Evolutionary conservation across 306 rosid species (phyloP), one percentile per base, ranked within the genome.

Genomic region (Cercis canadensis): DNA sequence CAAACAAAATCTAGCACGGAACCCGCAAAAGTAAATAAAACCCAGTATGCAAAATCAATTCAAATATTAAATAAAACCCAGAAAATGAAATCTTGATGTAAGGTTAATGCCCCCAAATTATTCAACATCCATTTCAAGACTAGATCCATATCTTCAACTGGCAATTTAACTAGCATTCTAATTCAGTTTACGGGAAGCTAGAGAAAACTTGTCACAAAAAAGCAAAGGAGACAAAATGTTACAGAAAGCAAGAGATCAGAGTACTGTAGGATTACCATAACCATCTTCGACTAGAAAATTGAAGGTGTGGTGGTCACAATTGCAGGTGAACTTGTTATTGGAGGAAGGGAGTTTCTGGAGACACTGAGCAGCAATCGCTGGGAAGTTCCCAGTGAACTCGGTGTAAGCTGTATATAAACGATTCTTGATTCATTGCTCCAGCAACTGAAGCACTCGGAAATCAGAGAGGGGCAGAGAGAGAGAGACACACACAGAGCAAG

Each of bases 321-420:
- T 90, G 84, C 90, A 92, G 51, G 91, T 92, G 89, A 92, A 92
- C 87, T 82, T 92, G 85, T 88, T 89, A 78, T 90, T 90, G 29
- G 98, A 79, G 29, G 97, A 88, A 10, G 92, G 88, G 0, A 92
- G 90, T 39, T 86, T 90, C 81, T 90, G 93, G 2, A 92, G 97
- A 68, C 98, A 92, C 86, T 88, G 93, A 52, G 86, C 82, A 7
- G 98, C 98, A 81, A 94, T 90, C 57, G 97, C 96, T 8, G 97
- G 96, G 39, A 94, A 94, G 78, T 94, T 94, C 0, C 98, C 98
- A 0, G 96, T 90, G 86, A 94, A 94, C 87, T 94, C 88, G 2
- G 96, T 90, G 85, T 83, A 87, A 90, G 78, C 98, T 87, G 71
- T 94, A 94, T 50, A 94, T 89, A 70, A 94, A 90, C 76, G 95